Base-by-base conservation (phyloP, 1,284 basidiomycete species). In the Boletellus deceptivus region DNA sequence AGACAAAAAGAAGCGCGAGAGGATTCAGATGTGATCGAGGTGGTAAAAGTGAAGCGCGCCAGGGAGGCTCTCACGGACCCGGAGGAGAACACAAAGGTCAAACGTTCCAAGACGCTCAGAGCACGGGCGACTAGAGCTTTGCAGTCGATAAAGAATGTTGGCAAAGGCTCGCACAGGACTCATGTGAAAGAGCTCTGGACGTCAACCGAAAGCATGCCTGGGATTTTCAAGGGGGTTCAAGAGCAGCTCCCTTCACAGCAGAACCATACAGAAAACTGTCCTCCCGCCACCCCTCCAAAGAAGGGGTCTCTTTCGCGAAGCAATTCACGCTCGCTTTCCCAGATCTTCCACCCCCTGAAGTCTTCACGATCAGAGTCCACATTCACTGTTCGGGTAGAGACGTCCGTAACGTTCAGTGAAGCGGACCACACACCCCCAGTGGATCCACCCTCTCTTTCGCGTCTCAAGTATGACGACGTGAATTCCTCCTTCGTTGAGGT, bases 81-180 rank as follows among this genome's bases (percentile, higher is more conserved):
- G 24, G 64, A 67, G 52, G 62, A 66, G 42, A 63, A 66, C 10
- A 52, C 61, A 37, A 61, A 65, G 20, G 55, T 69, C 31, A 80
- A 76, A 62, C 73, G 73, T 48, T 70, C 78, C 37, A 78, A 71
- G 60, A 80, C 82, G 3, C 74, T 86, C 61, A 79, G 71, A 56
- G 73, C 74, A 18, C 77, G 82, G 40, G 85, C 86, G 2, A 76
- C 75, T 34, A 77, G 77, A 61, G 84, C 81, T 13, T 74, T 88
- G 49, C 74, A 69, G 58, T 83, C 82, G n/a, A 76, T 88, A 39
- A 79, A 75, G 71, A 82, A 69, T 29, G 75, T 79, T 17, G 72
- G 73, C 38, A 80, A 69, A 62, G 58, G 63, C 22, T 55, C 69
- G 46, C 62, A 67, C n/a, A 74, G 70, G 57, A 61, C 70, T 22